phyloP scores from a whole-genome alignment of 306 rosid genomes.

The Begonia fuchsioides region DNA sequence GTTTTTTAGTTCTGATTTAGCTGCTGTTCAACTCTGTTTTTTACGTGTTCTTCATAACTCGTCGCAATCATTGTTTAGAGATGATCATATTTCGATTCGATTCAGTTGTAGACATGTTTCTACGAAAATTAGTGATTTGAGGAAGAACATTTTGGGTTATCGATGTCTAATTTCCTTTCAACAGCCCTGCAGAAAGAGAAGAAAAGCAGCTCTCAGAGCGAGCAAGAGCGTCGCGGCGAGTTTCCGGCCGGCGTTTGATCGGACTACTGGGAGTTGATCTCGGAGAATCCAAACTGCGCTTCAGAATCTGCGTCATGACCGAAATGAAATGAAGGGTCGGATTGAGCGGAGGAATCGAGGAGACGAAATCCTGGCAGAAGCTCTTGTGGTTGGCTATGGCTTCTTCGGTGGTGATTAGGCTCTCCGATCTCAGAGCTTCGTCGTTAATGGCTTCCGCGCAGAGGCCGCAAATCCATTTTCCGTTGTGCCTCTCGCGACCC shows the following conservation, averaged over 20 bases:
- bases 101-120: too few species aligned
- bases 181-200: conserved; percentile 35
- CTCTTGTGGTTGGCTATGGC: conserved; percentile 70
- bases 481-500: conserved; percentile 49
- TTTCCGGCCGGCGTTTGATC: neutral
- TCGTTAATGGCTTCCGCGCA: conserved; percentile 81
- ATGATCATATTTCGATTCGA: too few species aligned
- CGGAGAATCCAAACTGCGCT: conserved; percentile 52
- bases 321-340: conserved; percentile 67
- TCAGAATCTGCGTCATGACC: conserved; percentile 81
- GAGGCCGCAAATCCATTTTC: conserved; percentile 86
- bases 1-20: too few species aligned
- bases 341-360: conserved; percentile 62
- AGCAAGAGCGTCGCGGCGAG: conserved; percentile 5
- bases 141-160: neutral
- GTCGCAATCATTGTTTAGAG: too few species aligned
- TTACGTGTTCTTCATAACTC: too few species aligned
- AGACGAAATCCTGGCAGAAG: conserved; percentile 55
- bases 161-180: conserved; percentile 4
- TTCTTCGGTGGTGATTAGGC: conserved; percentile 72
- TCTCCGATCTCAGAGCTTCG: conserved; percentile 49
- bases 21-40: too few species aligned
- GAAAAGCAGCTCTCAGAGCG: conserved; percentile 71
- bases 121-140: too few species aligned
- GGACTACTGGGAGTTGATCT: conserved; percentile 50